A percentile compares a stretch with the other conserved stretches of the same genome.
These are phyloP conservation scores for Nigrospora osmanthi DNA, from an alignment of 2,329 filamentous ascomycete species.

Conservation along the genomic window DNA sequence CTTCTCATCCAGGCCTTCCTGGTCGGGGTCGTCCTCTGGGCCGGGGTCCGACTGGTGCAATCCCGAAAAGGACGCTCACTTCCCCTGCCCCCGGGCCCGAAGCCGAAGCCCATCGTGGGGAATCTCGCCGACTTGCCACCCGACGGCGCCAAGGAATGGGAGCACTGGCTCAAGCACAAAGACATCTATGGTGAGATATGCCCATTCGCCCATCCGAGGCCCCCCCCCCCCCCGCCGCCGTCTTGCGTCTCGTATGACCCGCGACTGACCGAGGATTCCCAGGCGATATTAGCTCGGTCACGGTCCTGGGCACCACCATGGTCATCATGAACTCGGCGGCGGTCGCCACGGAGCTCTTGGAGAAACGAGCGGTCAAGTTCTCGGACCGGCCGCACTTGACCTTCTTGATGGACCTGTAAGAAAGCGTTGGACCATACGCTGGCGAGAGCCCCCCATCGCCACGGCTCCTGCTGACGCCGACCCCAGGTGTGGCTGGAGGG, in stretches of 20 bases:
- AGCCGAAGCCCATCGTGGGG: conserved; percentile 36
- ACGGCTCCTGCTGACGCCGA: conserved; percentile 1
- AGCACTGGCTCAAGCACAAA: conserved; percentile 34
- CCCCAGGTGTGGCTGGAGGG: conserved; percentile 26
- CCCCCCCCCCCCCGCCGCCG: too few species aligned
- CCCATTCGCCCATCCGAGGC: not conserved
- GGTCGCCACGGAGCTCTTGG: conserved; percentile 27
- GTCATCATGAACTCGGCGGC: conserved; percentile 29
- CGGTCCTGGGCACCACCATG: conserved; percentile 29
- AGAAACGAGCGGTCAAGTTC: conserved; percentile 23
- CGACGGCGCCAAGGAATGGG: conserved; percentile 22
- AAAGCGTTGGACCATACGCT: too few species aligned
- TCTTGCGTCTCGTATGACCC: not conserved
- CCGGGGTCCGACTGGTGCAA: not conserved
- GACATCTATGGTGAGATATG: conserved; percentile 22
- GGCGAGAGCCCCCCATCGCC: too few species aligned
- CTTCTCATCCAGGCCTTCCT: not conserved
- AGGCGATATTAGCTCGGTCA: conserved; percentile 29
- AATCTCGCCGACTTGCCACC: conserved; percentile 41
- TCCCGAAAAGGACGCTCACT: not conserved
- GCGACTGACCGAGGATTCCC: not conserved
- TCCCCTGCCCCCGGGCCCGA: conserved; percentile 40
- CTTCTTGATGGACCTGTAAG: too few species aligned
- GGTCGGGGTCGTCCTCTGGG: not conserved
- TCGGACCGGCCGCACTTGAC: conserved; percentile 21